Evolutionary conservation across 2,329 filamentous ascomycete genomes (phyloP), one percentile per base, ranked within the genome.

Genomic region (Sporothrix variecibatus): DNA sequence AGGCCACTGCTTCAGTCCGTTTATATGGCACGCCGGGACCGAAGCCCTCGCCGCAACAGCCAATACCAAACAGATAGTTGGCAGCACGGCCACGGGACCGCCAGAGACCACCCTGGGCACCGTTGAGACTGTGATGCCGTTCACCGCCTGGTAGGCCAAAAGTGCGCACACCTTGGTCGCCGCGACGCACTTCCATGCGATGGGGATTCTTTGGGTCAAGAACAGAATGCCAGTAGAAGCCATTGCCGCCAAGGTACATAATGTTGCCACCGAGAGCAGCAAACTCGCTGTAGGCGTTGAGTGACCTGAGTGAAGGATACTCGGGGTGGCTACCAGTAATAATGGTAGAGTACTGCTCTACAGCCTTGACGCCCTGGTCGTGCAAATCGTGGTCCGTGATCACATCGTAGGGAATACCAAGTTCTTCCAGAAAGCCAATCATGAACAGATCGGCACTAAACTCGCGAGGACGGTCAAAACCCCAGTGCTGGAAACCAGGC

Each of bases 191-290:
- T 20, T 49, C 43, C 12, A 49, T 7, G 43, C 43, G 43, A 11
- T 78, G 78, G 40, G 79, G 75, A 17, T 78, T 76, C 43, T 82
- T 78, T 20, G 80, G 80, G 2, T 78, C 77, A 3, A 79, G 79
- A 11, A 81, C 78, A 2, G 79, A 76, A 1, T 77, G 74, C 80
- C 79, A 83, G 75, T 82, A 82, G 76, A 81, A 82, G n/a, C 81
- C 81, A 74, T 83, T 82, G 28, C 81, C 81, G 28, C 81, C 81
- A 17, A 82, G 77, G 62, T 83, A 83, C 80, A 83, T 81, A 56
- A 83, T 73, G 71, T 78, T 80, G 1, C 82, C 81, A 9, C 82
- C 81, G 1, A 71, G 64, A 6, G 73, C 75, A 34, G 78, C 76
- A 73, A 80, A 83, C 9, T 75, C 76, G 40, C 75, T 75, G 71